phyloP scores from a whole-genome alignment of 2,329 filamentous ascomycete species.

The Purpureocillium takamizusanense region DNA sequence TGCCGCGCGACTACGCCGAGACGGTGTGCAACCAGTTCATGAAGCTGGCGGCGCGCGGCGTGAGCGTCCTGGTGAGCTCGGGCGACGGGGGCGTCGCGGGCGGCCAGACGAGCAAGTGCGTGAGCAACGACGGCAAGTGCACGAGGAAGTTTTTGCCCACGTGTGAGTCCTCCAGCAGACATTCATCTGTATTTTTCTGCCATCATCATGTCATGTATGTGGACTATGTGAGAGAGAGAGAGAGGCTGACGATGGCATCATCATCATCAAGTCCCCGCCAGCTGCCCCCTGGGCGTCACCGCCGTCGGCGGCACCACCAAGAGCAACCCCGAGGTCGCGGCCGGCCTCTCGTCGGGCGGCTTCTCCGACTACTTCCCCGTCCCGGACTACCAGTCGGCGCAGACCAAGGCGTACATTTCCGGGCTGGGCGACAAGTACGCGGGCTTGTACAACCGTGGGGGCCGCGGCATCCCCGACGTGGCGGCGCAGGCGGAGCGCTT shows the following conservation, averaged over 20 bases:
- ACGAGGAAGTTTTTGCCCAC: conserved; percentile 27
- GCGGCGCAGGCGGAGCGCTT: neutral
- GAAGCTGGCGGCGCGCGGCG: conserved; percentile 53
- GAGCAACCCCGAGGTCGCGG: no score
- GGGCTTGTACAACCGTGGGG: neutral
- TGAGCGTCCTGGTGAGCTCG: conserved; percentile 51
- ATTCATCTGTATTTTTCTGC: conserved; percentile 29
- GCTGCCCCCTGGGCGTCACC: neutral
- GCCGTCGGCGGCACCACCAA: neutral
- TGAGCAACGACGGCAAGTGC: conserved; percentile 1
- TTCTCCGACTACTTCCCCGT: neutral
- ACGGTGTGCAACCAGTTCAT: conserved; percentile 52
- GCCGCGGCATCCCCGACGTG: neutral
- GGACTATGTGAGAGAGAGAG: conserved; percentile 42
- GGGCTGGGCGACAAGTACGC: neutral
- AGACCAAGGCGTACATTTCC: neutral
- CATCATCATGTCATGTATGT: no score
- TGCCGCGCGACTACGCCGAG: conserved; percentile 48
- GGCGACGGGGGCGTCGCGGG: conserved; percentile 34
- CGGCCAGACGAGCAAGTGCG: conserved; percentile 2
- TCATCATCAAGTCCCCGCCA: neutral
- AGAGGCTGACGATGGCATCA: conserved; percentile 11
- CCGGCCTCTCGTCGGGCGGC: neutral
- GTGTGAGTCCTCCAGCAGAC: conserved; percentile 13
- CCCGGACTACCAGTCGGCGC: neutral